Evolutionary conservation across 2,329 filamentous ascomycete species (phyloP).

Genomic region (Epicoccum sorghinum): DNA sequence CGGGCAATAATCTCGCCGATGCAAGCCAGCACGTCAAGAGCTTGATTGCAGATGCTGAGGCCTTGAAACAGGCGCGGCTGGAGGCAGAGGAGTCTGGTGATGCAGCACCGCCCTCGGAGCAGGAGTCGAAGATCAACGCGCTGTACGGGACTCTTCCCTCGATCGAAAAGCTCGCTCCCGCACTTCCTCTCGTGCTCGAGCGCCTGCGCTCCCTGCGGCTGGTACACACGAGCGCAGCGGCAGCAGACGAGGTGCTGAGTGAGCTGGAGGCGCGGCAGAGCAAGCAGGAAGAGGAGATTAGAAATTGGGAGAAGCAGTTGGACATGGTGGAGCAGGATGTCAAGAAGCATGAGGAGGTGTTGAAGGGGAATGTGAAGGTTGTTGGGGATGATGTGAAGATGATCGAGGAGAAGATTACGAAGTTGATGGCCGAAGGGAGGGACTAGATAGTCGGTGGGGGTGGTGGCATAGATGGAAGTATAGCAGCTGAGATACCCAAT

Average conservation of each 20-base stretch:
- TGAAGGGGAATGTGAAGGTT: slow-evolving; percentile 81
- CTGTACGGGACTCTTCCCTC: slow-evolving; percentile 88
- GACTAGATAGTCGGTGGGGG: background rate
- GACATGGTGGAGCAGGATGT: slow-evolving; percentile 79
- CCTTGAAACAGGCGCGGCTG: slow-evolving; percentile 63
- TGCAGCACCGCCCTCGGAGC: slow-evolving; percentile 64
- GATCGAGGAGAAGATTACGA: slow-evolving; percentile 76
- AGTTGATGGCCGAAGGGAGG: slow-evolving; percentile 24
- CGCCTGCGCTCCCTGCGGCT: slow-evolving; percentile 81
- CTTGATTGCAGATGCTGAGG: slow-evolving; percentile 75
- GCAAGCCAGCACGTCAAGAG: slow-evolving; percentile 72
- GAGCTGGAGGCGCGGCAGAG: slow-evolving; percentile 79
- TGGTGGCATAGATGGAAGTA: background rate
- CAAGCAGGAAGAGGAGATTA: slow-evolving; percentile 83
- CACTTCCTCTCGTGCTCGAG: slow-evolving; percentile 84
- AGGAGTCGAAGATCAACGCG: slow-evolving; percentile 85
- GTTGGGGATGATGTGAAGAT: slow-evolving; percentile 89
- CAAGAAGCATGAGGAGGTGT: slow-evolving; percentile 69
- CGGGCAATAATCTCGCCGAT: slow-evolving; percentile 73
- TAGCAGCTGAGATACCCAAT: slow-evolving; percentile 1
- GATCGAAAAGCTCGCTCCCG: slow-evolving; percentile 82
- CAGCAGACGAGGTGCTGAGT: slow-evolving; percentile 77
- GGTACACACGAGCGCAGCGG: slow-evolving; percentile 86
- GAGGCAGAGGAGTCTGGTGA: slow-evolving; percentile 26
- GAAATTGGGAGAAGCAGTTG: slow-evolving; percentile 82